Evolutionary conservation across 106 monocot species (phyloP).

Genomic region (Ottelia alismoides): DNA sequence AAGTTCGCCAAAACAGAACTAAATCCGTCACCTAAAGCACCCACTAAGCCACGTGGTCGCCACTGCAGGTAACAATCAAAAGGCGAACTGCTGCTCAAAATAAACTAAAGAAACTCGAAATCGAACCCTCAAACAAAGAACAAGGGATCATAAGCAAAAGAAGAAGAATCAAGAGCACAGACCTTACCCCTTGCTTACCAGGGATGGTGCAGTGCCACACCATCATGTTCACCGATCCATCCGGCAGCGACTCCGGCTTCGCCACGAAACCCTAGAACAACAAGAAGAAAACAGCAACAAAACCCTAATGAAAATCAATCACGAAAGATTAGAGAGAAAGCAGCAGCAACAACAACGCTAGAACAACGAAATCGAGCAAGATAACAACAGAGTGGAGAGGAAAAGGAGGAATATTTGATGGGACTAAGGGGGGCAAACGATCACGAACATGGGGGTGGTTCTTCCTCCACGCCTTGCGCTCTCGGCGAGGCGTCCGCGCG

Average conservation of each 20-base stretch:
- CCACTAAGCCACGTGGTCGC: too few species aligned
- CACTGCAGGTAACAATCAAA: too few species aligned
- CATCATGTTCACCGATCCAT: slow-evolving; percentile 79
- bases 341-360: not conserved
- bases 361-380: not conserved
- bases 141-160: too few species aligned
- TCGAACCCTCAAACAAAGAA: too few species aligned
- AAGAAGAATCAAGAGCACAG: too few species aligned
- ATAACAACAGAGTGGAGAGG: not conserved
- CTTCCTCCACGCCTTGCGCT: slow-evolving; percentile 86
- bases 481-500: slow-evolving; percentile 76
- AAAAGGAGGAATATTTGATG: too few species aligned
- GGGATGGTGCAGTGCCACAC: slow-evolving; percentile 83
- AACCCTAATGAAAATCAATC: too few species aligned
- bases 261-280: slow-evolving; percentile 70
- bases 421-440: too few species aligned
- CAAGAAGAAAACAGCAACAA: not conserved
- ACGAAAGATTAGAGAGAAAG: not conserved
- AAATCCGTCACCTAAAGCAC: too few species aligned
- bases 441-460: slow-evolving; percentile 58
- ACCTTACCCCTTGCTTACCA: slow-evolving; percentile 75
- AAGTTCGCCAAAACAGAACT: too few species aligned
- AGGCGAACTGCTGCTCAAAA: too few species aligned
- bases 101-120: too few species aligned
- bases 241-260: slow-evolving; percentile 66